Evolutionary conservation across 2,329 filamentous ascomycete species (phyloP).

Genomic region (Colletotrichum sp.): DNA sequence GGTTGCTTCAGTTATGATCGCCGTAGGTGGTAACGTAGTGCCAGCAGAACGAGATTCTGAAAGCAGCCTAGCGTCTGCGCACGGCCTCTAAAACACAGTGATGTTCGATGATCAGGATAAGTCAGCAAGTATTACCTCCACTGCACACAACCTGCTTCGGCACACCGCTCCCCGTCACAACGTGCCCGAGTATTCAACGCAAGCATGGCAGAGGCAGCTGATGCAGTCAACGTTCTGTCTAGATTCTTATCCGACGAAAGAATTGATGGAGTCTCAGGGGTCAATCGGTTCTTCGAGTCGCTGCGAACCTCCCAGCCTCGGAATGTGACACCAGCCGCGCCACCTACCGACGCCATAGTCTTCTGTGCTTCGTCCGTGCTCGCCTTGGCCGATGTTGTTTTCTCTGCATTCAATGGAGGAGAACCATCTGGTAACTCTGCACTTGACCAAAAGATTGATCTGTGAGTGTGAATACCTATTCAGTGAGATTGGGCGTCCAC

Average conservation of each 20-base stretch:
- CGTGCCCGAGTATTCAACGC: background rate
- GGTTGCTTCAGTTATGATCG: background rate
- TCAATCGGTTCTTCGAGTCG: background rate
- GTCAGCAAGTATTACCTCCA: background rate
- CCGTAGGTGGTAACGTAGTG: background rate
- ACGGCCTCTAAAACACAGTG: background rate
- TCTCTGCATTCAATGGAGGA: background rate
- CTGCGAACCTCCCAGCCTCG: background rate
- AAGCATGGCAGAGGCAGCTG: background rate
- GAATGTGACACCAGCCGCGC: background rate
- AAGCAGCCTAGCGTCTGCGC: background rate
- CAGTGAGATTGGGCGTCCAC: background rate
- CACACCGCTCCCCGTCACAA: background rate
- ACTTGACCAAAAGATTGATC: background rate
- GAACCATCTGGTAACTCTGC: background rate
- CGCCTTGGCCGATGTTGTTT: conserved; percentile 7
- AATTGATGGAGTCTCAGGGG: background rate
- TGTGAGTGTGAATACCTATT: background rate
- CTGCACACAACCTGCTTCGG: background rate
- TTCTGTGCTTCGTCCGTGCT: conserved; percentile 19
- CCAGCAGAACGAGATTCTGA: background rate
- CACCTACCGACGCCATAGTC: conserved; percentile 11
- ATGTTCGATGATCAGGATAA: background rate
- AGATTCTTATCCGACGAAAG: conserved; percentile 6
- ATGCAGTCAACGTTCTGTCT: conserved; percentile 7